phyloP scores from a whole-genome alignment of 2,329 filamentous ascomycete species.

The Aspergillus vadensis region DNA sequence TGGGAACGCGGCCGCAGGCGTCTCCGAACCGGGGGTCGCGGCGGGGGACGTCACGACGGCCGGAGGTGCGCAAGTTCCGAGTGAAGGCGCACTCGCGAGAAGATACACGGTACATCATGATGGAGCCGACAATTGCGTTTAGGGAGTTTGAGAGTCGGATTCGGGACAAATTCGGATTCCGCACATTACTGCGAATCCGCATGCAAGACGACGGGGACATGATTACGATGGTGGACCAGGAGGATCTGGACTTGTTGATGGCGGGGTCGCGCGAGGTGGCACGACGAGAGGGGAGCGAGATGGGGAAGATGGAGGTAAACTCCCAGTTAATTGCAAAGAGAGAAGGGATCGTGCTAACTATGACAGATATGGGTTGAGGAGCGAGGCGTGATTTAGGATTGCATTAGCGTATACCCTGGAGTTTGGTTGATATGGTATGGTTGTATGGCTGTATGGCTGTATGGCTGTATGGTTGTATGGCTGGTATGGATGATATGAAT shows the following conservation, averaged over 20 bases:
- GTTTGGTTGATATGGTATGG: background rate
- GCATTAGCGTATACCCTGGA: conserved; percentile 6
- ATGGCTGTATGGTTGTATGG: background rate
- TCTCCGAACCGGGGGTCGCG: conserved; percentile 30
- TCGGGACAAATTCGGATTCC: conserved; percentile 80
- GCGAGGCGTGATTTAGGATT: conserved; percentile 29
- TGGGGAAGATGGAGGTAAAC: conserved; percentile 94
- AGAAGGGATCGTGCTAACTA: conserved; percentile 5
- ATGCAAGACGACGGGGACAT: conserved; percentile 91
- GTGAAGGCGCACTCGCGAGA: conserved; percentile 86
- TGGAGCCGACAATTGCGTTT: conserved; percentile 72
- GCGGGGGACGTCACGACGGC: conserved; percentile 43
- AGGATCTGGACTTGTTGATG: conserved; percentile 89
- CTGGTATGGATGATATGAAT: too few species aligned
- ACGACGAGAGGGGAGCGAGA: conserved; percentile 72
- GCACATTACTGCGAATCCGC: conserved; percentile 69
- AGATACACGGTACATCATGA: conserved; percentile 91
- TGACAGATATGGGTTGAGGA: conserved; percentile 49
- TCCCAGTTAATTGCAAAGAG: background rate
- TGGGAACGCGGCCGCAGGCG: conserved; percentile 52
- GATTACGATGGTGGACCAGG: conserved; percentile 96
- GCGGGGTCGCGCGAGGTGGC: conserved; percentile 68
- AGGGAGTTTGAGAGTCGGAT: conserved; percentile 76
- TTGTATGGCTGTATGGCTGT: background rate
- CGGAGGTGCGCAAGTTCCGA: conserved; percentile 75